Base-by-base conservation (phyloP, 2,329 filamentous ascomycete genomes). In the Aspergillus fumigatiaffinis region DNA sequence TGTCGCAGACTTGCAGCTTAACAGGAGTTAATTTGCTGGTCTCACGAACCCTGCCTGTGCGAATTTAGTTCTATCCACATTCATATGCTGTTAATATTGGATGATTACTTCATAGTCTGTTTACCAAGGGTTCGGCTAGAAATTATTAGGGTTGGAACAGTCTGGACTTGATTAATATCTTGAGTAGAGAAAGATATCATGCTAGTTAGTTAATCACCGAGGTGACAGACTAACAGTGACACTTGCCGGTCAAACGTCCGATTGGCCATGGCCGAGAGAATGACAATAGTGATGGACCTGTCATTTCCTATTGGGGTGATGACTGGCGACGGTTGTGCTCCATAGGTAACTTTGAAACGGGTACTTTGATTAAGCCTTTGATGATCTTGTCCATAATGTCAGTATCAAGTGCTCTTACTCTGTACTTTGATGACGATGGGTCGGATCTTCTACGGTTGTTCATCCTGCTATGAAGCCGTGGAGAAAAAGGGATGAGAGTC, bases 391-490 rank as follows among this genome's bases (percentile, higher is more conserved):
- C 32, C 6, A 17, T 7, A 38, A 38, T 17, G 32, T 17, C 32
- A 38, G 32, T 17, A 17, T 38, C 32, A 17, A 17, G 14, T 17
- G 14, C 14, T 38, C 35, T 35, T 29, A 12, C 14, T 4, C 51
- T 49, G 21, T 50, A 32, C 35, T 41, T 41, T 47, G 50, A 56
- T 55, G 47, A 56, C 26, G 56, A 53, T 53, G 54, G 49, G 51
- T 50, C 51, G 28, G 54, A 54, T 46, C 47, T 26, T 54, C 38
- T 54, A 52, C 57, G 58, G 55, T 60, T 57, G 58, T 60, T 57
- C 50, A 20, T 54, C 58, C 58, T 52, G 46, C 25, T 49, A 47
- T 38, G 52, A 53, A 50, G 55, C 53, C 20, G 46, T 51, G 52
- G 50, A 21, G 20, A 28, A 26, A 28, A 38, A 25, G 21, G 41